Base-by-base conservation (phyloP, 257 asterid species). In the Euphrasia confusa region DNA sequence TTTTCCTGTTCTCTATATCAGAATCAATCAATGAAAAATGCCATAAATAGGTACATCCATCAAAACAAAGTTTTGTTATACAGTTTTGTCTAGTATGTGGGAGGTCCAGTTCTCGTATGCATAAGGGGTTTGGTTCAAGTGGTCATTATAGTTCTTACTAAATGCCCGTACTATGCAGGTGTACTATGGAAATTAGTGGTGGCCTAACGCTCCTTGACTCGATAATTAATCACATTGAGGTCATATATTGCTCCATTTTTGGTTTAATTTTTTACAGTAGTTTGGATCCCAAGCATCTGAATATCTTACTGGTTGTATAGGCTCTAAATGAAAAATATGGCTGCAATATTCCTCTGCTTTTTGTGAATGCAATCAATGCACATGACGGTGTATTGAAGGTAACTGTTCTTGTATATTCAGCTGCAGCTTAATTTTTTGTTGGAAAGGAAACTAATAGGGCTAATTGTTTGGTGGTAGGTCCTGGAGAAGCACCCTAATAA, bases 191-290 rank as follows among this genome's bases (percentile, higher is more conserved):
- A 70, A 71, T 88, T 62, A 73, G 72, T 64, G 72, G 67, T 7
- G 89, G 91, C 60, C 65, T 78, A 70, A 80, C 97, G 24, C 81
- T 93, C 76, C 75, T 91, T 59, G 98, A 91, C 76, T 65, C 80
- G 75, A 68, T 83, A 62, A 69, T 91, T 76, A 73, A 80, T 76
- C 89, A 91, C 71, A 82, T 91, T 69, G 95, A 91, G 95, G 98
- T 87, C 42, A 65, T 50, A 54, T 65, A 68, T 65, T 33, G 10
- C 59, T 63, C 63, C 61, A 12, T 61, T 66, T 27, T 63, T 48
- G 28, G 28, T 48, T 58, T 58, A 45, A 26, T 42, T 54, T 54
- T 53, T 47, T 71, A 58, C 69, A 39, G 44, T 55, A 10, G 54
- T 66, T 48, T 58, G 67, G 5, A 54, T 72, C 44, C 68, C 69